Evolutionary conservation across 345 rosid genomes (phyloP).

Genomic region (Cardamine chenopodiifolia): DNA sequence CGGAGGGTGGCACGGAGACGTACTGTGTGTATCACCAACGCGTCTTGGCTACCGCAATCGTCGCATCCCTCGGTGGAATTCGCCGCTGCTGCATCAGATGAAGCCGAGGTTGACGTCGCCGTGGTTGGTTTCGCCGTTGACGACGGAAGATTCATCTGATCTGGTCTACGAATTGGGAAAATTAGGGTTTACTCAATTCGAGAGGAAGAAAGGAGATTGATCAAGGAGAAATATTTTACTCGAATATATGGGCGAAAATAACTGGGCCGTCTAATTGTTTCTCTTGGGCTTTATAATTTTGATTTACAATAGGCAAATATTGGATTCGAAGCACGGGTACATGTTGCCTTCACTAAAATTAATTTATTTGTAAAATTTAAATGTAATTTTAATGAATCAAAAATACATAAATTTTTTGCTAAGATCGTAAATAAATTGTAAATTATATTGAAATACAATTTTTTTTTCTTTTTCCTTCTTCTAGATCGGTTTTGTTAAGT

Average conservation of each 20-base stretch:
- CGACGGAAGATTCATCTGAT: slow-evolving; percentile 31
- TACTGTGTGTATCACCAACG: slow-evolving; percentile 56
- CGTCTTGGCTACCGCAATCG: slow-evolving; percentile 47
- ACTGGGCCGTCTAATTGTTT: slow-evolving; percentile 10
- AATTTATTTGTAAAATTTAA: too few species aligned
- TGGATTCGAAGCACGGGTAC: too few species aligned
- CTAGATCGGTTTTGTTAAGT: too few species aligned
- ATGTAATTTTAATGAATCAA: too few species aligned
- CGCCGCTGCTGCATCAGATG: neutral
- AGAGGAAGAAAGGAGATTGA: slow-evolving; percentile 2
- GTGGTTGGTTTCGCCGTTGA: neutral
- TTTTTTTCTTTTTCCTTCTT: too few species aligned
- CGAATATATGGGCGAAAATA: neutral
- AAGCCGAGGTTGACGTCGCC: slow-evolving; percentile 19
- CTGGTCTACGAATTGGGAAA: slow-evolving; percentile 10
- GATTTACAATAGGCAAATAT: neutral
- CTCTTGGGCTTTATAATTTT: slow-evolving; percentile 8
- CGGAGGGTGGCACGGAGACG: slow-evolving; percentile 55
- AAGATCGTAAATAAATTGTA: too few species aligned
- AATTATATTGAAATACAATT: too few species aligned
- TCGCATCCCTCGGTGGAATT: slow-evolving; percentile 37
- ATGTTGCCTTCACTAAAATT: too few species aligned
- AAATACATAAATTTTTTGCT: too few species aligned
- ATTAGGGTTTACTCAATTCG: slow-evolving; percentile 31
- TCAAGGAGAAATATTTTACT: neutral